Evolutionary conservation across 2,329 filamentous ascomycete genomes (phyloP), one percentile per base, ranked within the genome.

Genomic region (Pseudogymnoascus sp.): DNA sequence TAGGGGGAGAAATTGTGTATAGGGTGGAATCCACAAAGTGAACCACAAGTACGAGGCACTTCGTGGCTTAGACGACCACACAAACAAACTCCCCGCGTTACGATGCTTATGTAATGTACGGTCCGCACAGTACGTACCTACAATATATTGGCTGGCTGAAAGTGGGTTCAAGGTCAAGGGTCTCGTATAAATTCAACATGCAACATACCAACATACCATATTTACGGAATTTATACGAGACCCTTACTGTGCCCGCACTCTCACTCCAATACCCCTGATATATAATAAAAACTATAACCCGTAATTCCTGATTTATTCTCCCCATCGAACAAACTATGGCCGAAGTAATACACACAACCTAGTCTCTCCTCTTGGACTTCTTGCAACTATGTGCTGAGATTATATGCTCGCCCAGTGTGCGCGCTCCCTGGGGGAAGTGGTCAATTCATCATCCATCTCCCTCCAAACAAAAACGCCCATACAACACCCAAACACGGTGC

Each of bases 261-360:
- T 50, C 44, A 29, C 14, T 50, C 44, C 44, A 50, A 31, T 50
- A 50, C 24, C 44, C 44, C 44, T 50, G 24, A 50, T 50, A 50
- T 50, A 50, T 16, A 29, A 50, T 50, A 50, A 50, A 50, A 50
- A 29, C 24, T 31, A 29, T 50, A 50, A 50, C 44, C 24, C 44
- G 44, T 92, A 68, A 89, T 92, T 72, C 87, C 86, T 59, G 89
- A 92, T 71, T 81, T 93, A 5, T 82, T 92, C 64, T 89, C 87
- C 14, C 87, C 89, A 1, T 82, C 87, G 14, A 83, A 50, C 44
- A 16, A 50, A 50, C 44, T 50, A 50, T 50, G 44, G 44, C 44
- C 44, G 44, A 53, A 53, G 47, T 53, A 53, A 53, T 53, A 53
- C 26, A 53, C 47, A 31, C 47, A 53, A 93, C 59, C 89, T 90